These are phyloP conservation scores for Scleroderma bovista DNA, from an alignment of 768 basidiomycete species.

Conservation along the genomic window DNA sequence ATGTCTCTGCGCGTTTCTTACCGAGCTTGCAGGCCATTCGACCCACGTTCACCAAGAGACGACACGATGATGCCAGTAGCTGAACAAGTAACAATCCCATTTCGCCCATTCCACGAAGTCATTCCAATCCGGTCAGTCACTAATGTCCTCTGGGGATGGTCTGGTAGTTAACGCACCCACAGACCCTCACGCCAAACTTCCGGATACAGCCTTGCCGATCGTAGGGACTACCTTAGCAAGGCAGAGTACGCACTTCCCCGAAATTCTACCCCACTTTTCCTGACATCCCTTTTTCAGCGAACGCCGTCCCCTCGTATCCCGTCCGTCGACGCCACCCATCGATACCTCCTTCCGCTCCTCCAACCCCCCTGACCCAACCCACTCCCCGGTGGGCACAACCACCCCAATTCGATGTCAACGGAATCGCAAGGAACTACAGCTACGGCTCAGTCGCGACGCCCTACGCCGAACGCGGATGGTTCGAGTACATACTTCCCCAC, in stretches of 20 bases:
- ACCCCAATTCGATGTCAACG: conserved; percentile 21
- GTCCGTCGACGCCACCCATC: conserved; percentile 27
- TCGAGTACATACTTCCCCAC: conserved; percentile 72
- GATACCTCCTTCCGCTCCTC: conserved; percentile 18
- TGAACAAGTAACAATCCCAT: conserved; percentile 22
- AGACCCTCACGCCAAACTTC: conserved; percentile 15
- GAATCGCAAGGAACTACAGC: conserved; percentile 23
- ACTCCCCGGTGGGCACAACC: conserved; percentile 25
- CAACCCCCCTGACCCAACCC: conserved; percentile 17
- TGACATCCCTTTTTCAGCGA: conserved; percentile 37
- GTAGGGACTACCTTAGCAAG: conserved; percentile 9
- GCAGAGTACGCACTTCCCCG: conserved; percentile 21
- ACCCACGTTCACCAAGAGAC: conserved; percentile 30
- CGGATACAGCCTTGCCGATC: conserved; percentile 12
- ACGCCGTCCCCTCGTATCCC: conserved; percentile 46
- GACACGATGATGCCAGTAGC: conserved; percentile 19
- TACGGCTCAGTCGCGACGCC: conserved; percentile 23
- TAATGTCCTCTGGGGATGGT: too few relatives aligned
- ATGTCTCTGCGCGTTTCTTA: background rate
- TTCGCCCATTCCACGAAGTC: conserved; percentile 32
- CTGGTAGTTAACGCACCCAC: background rate
- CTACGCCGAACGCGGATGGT: conserved; percentile 53
- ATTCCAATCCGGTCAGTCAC: conserved; percentile 19
- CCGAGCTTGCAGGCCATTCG: conserved; percentile 9
- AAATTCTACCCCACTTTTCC: background rate